Base-by-base conservation (phyloP, 306 rosid genomes). In the Casuarina cunninghamiana region DNA sequence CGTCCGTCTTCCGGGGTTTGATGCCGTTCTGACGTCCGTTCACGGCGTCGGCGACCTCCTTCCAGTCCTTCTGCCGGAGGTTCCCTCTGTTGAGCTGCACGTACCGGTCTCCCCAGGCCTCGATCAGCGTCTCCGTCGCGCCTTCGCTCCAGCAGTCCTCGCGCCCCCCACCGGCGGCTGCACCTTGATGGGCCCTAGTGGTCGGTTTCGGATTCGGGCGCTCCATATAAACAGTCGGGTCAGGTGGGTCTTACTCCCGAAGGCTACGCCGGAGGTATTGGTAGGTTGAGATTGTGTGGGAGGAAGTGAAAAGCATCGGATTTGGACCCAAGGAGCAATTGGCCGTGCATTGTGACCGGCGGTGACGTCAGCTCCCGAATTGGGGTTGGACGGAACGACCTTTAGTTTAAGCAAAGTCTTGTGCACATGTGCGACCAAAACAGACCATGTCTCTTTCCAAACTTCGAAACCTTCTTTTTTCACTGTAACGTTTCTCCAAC, bases 61-160 rank as follows among this genome's bases (percentile, higher is more conserved):
- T 76, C 91, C 91, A 87, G 79, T 88, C 89, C 60, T 83, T 78
- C 73, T 78, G 91, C 53, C 89, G 87, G 84, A 88, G 91, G 55
- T 83, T 81, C 10, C 91, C 86, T 21, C 87, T 85, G 80, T 83
- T 83, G 43, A 84, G 77, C 17, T 61, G 86, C 72, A 85, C 58
- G 50, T 75, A 88, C 32, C 89, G 84, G 67, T 88, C 84, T 1
- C 84, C 91, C 87, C 91, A 88, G 2, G 89, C 84, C 19, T 80
- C 79, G 76, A 83, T 85, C 26, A 88, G 80, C 0, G 73, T 54
- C 71, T 63, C 74, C 10, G 91, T 87, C 8, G 88, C 88, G 12
- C 75, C 84, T 16, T 85, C 89, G 65, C 84, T 87, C 91, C 91
- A 87, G 63, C 84, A 80, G 51, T 87, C 89, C 16, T 85, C 85